Evolutionary conservation across 352 stramenopile species (phyloP).

Genomic region (Phytopythium cucurbitacearum): DNA sequence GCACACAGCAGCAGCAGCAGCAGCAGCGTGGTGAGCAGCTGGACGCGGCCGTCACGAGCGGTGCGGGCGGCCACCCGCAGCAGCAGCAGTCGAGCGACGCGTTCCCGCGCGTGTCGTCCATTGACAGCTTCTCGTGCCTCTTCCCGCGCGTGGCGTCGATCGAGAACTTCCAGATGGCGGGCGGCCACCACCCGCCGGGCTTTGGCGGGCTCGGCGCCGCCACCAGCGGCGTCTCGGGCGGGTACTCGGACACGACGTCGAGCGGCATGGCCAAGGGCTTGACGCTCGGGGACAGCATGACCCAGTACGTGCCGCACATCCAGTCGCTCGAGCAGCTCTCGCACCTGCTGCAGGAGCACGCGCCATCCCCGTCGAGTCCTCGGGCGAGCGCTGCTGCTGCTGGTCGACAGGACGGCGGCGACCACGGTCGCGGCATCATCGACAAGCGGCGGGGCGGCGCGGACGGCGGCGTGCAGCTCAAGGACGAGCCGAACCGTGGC

Average conservation of each 20-base stretch:
- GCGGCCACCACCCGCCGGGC: constrained; percentile 5
- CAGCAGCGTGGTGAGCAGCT: constrained; percentile 10
- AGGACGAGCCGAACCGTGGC: constrained; percentile 26
- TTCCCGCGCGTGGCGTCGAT: constrained; percentile 81
- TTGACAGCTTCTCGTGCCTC: constrained; percentile 81
- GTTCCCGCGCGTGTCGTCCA: constrained; percentile 74
- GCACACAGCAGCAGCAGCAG: constrained; percentile 24
- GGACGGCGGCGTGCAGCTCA: constrained; percentile 20
- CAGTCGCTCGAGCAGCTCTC: constrained; percentile 77
- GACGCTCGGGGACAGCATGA: constrained; percentile 61
- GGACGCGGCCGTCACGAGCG: constrained; percentile 2
- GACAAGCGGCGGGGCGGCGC: constrained; percentile 14
- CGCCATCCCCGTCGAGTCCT: constrained; percentile 33
- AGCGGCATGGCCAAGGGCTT: constrained; percentile 46
- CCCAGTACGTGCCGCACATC: constrained; percentile 71
- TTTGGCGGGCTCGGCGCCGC: constrained; percentile 6
- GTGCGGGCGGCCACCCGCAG: neutral
- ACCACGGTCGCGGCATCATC: neutral
- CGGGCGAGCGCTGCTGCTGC: constrained; percentile 7
- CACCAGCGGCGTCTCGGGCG: constrained; percentile 11
- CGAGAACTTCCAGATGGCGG: constrained; percentile 63
- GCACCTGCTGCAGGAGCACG: constrained; percentile 62
- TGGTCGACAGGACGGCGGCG: neutral
- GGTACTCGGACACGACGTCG: constrained; percentile 23
- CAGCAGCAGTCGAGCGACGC: constrained; percentile 16